A percentile compares a stretch with the other conserved stretches of the same genome.
Conservation (phyloP, 306 rosid species). For the Quercus suber region DNA sequence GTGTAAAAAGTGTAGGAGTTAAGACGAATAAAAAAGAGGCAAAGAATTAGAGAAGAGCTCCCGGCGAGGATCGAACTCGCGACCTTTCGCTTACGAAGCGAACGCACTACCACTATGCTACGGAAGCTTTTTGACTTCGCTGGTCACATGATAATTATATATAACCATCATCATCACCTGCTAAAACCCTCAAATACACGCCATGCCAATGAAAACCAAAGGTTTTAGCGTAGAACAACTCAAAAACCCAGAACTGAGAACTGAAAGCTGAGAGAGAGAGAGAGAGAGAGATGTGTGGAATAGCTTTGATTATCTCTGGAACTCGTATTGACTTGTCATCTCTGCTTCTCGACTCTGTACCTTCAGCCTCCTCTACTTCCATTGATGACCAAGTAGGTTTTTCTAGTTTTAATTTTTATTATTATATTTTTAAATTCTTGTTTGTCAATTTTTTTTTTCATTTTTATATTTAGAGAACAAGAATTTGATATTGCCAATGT, state of each 20-base stretch:
- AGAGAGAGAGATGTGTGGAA: constrained; percentile 70
- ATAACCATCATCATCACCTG: too few species aligned
- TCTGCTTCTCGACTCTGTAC: constrained; percentile 26
- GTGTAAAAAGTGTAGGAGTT: too few species aligned
- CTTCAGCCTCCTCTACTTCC: neutral
- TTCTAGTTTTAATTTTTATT: too few species aligned
- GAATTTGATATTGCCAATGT: neutral
- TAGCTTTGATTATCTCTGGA: constrained; percentile 69
- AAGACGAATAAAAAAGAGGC: too few species aligned
- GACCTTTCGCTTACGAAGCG: constrained; percentile 96
- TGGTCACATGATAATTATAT: too few species aligned
- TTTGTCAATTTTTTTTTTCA: neutral
- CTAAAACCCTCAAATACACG: too few species aligned
- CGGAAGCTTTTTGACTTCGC: constrained; percentile 22
- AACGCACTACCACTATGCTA: constrained; percentile 93
- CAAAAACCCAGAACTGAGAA: too few species aligned
- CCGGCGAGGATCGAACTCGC: constrained; percentile 93
- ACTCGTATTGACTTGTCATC: constrained; percentile 50
- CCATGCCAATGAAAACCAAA: too few species aligned
- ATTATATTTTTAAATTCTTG: neutral
- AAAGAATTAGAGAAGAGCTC: constrained; percentile 25
- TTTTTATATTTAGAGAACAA: neutral
- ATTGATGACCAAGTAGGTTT: constrained; percentile 43
- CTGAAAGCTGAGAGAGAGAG: neutral
- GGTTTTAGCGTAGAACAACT: too few species aligned